Evolutionary conservation across 176 grass and related monocot genomes (phyloP), one percentile per base, ranked within the genome.

Genomic region (Typha latifolia): DNA sequence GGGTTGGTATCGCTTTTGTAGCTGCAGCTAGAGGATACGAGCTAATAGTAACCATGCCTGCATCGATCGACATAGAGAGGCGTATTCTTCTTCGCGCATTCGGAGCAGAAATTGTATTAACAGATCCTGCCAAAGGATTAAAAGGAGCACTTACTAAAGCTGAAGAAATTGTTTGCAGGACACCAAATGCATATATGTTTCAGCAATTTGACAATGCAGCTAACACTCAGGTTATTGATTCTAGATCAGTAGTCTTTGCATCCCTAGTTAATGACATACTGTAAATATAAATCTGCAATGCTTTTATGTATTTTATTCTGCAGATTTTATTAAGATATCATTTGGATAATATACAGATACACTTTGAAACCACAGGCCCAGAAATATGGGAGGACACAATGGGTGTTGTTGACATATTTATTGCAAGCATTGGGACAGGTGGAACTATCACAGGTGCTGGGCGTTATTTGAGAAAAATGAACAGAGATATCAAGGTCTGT

Each of bases 351-450:
- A 56, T 84, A 89, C 88, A 97, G 94, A 82, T 90, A 77, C 94
- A 97, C 83, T 97, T 92, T 85, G 72, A 97, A 92, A 92, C 85
- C 72, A 97, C 94, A 86, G 89, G 94, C 85, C 89, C 85, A 78
- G 94, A 97, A 89, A 97, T 93, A 87, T 97, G 94, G 89, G 81
- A 92, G 21, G 89, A 92, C 69, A 97, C 94, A 15, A 73, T 89
- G 83, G 89, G 85, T 73, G 64, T 72, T 76, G 89, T 97, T 67
- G 94, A 97, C 53, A 92, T 97, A 74, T 85, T 97, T 72, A 75
- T 97, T 73, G 89, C 89, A 66, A 97, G 89, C 85, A 90, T 97
- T 65, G 94, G 94, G 43, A 97, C 94, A 69, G 94, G 94, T 0
- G 94, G 85, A 9, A 97, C 94, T 23, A 89, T 97, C 51, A 90